Percentiles rank a stretch among this genome's conserved stretches.
phyloP scores from a whole-genome alignment of 176 grass and related monocot genomes.

The Saccharum spontaneum region DNA sequence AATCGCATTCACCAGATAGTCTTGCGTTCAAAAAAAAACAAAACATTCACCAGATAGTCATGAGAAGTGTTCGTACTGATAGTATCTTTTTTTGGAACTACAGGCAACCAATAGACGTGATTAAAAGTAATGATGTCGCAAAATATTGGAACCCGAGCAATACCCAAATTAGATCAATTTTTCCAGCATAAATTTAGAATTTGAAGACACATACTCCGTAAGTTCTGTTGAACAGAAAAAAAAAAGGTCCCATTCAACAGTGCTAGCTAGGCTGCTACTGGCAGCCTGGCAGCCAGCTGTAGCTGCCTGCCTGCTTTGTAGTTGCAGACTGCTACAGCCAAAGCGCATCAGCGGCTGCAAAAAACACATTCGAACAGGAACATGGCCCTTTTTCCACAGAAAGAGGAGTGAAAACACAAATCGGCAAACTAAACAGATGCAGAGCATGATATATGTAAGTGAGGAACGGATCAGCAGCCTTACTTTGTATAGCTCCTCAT shows the following conservation, averaged over 20 bases:
- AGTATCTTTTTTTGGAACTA: not conserved
- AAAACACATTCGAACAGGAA: not conserved
- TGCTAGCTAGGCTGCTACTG: not conserved
- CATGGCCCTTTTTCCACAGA: not conserved
- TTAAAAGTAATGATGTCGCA: not conserved
- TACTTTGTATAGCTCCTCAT: slow-evolving; percentile 89
- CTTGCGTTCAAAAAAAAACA: too few species aligned
- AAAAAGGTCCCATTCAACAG: not conserved
- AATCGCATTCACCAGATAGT: not conserved
- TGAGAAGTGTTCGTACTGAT: not conserved
- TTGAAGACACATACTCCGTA: not conserved
- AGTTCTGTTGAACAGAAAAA: not conserved
- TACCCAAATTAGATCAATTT: not conserved
- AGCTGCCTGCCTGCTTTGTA: not conserved
- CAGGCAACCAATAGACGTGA: not conserved
- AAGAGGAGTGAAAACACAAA: not conserved
- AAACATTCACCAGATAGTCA: not conserved
- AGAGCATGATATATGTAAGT: not conserved
- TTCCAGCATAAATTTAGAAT: not conserved
- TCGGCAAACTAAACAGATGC: not conserved
- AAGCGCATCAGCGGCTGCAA: not conserved
- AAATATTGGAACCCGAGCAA: not conserved
- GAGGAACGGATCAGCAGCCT: not conserved
- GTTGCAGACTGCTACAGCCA: not conserved
- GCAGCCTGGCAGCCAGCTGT: too few species aligned